Percentiles rank a stretch among this genome's conserved stretches.
Conservation (phyloP, 2,329 filamentous ascomycete species). For the Phyllosticta capitalensis region DNA sequence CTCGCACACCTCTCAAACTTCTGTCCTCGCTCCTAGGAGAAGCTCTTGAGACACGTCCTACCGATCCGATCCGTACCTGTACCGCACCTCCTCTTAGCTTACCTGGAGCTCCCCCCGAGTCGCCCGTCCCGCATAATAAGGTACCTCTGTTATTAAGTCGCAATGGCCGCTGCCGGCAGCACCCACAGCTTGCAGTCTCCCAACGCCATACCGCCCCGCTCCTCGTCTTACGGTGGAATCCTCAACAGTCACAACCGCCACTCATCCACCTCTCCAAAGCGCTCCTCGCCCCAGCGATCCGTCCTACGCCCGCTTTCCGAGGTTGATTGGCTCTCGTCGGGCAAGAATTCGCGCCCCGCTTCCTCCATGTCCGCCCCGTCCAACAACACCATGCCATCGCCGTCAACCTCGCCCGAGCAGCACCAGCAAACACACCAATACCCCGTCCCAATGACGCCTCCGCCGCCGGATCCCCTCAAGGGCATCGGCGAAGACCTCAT, state of each 20-base stretch:
- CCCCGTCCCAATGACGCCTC: slow-evolving; percentile 23
- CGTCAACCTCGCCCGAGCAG: slow-evolving; percentile 1
- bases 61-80: neutral
- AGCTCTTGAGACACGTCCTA: neutral
- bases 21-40: neutral
- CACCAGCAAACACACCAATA: slow-evolving; percentile 16
- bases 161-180: neutral
- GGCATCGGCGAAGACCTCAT: slow-evolving; percentile 31
- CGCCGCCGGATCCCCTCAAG: slow-evolving; percentile 18
- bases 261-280: slow-evolving; percentile 13
- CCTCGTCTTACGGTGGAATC: slow-evolving; percentile 26
- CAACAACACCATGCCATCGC: neutral
- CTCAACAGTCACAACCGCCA: slow-evolving; percentile 16
- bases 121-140: neutral
- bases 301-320: slow-evolving; percentile 30
- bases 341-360: slow-evolving; percentile 21
- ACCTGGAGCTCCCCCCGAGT: neutral
- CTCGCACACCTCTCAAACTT: neutral
- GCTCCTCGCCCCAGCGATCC: slow-evolving; percentile 5
- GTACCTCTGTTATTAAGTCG: neutral
- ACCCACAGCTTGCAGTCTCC: slow-evolving; percentile 18
- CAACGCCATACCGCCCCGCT: slow-evolving; percentile 32
- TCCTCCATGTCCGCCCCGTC: slow-evolving; percentile 6
- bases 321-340: slow-evolving; percentile 30
- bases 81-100: neutral